phyloP scores from a whole-genome alignment of 2,329 filamentous ascomycete species.

The Colletotrichum karsti region DNA sequence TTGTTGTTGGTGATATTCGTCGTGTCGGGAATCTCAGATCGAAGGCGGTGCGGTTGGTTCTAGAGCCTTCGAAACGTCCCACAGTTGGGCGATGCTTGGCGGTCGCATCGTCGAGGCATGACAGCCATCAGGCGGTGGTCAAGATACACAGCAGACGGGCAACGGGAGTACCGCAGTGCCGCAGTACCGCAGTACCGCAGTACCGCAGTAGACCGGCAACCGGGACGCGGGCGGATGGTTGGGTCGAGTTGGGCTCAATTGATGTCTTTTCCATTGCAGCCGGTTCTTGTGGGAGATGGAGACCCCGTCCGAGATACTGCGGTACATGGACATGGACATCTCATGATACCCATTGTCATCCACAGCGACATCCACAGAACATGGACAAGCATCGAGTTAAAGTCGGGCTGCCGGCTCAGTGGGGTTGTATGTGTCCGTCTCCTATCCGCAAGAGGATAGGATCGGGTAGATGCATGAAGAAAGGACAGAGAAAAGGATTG shows the following conservation, averaged over 20 bases:
- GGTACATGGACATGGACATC: background rate
- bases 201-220: slow-evolving; percentile 6
- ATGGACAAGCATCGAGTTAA: slow-evolving; percentile 19
- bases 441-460: slow-evolving; percentile 2
- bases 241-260: slow-evolving; percentile 11
- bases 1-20: background rate
- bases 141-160: slow-evolving; percentile 6
- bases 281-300: background rate
- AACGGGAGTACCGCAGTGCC: too few relatives aligned
- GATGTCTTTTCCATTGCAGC: background rate
- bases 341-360: background rate
- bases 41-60: background rate
- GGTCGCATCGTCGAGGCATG: background rate
- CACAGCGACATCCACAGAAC: background rate
- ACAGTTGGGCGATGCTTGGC: slow-evolving; percentile 15
- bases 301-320: background rate
- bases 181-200: too few relatives aligned
- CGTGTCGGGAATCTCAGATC: background rate
- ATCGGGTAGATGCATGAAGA: background rate
- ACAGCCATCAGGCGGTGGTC: slow-evolving; percentile 6
- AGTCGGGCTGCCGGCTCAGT: slow-evolving; percentile 12
- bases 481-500: background rate
- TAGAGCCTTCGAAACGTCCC: slow-evolving; percentile 6
- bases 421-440: background rate
- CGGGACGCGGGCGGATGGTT: slow-evolving; percentile 11